phyloP scores from a whole-genome alignment of 495 filamentous ascomycete genomes.

The Opeltia flavorubescens region DNA sequence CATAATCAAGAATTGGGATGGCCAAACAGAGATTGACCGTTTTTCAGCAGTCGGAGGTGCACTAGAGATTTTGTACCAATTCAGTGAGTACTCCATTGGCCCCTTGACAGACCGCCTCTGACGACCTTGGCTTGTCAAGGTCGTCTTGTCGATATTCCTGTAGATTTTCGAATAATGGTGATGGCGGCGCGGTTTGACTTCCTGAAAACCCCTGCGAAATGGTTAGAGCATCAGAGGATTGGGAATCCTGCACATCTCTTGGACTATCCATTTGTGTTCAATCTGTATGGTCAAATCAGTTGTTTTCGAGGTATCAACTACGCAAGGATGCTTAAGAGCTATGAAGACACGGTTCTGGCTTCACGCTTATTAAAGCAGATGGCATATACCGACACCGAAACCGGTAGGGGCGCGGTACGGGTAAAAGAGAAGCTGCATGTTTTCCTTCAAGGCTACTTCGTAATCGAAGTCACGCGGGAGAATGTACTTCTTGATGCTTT shows the following conservation, averaged over 20 bases:
- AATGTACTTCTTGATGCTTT: conserved; percentile 64
- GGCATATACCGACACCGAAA: conserved; percentile 24
- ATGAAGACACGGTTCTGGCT: conserved; percentile 52
- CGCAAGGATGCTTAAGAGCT: conserved; percentile 62
- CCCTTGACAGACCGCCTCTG: too few species aligned
- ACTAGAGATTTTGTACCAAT: conserved; percentile 56
- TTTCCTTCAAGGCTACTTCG: conserved; percentile 55
- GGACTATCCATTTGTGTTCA: conserved; percentile 71
- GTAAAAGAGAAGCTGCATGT: conserved; percentile 48
- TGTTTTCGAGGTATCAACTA: conserved; percentile 88
- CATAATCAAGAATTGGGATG: conserved; percentile 66
- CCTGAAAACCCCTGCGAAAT: conserved; percentile 60
- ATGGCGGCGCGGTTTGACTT: conserved; percentile 66
- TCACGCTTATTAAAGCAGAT: conserved; percentile 47
- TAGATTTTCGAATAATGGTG: conserved; percentile 60
- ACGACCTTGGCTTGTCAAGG: too few species aligned
- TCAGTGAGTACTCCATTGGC: conserved; percentile 41
- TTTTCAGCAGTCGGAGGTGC: conserved; percentile 58
- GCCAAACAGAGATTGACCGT: conserved; percentile 49
- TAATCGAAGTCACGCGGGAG: conserved; percentile 60
- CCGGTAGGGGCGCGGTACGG: conserved; percentile 28
- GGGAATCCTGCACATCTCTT: conserved; percentile 61
- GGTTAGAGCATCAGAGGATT: conserved; percentile 43
- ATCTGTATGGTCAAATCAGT: conserved; percentile 52
- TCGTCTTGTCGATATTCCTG: background rate